Conservation (phyloP, 2,329 filamentous ascomycete species). For the Bipolaris bicolor region DNA sequence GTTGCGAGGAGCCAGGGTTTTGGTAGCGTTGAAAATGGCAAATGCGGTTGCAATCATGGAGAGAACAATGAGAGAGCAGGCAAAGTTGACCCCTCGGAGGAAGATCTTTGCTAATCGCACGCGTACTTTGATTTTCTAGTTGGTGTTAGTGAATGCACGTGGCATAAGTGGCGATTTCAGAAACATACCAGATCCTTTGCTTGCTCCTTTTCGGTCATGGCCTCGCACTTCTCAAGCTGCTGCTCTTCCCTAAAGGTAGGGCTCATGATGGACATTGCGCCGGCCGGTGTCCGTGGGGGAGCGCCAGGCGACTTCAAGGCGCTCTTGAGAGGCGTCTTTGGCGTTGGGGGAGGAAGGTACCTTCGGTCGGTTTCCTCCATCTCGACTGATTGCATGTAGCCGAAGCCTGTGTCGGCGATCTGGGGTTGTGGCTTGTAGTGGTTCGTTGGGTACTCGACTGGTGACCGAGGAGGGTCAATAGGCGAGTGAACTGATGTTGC, state of each 20-base stretch:
- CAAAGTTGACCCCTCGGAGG: constrained; percentile 94
- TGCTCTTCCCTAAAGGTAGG: constrained; percentile 92
- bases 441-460: constrained; percentile 61
- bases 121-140: constrained; percentile 86
- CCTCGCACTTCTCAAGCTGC: constrained; percentile 82
- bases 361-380: constrained; percentile 58
- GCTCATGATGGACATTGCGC: constrained; percentile 74
- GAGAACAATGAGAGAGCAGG: constrained; percentile 93
- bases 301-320: constrained; percentile 88
- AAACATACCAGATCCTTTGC: constrained; percentile 80
- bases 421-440: constrained; percentile 68
- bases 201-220: constrained; percentile 82
- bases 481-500: constrained; percentile 81
- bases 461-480: constrained; percentile 62
- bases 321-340: constrained; percentile 83
- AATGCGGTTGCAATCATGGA: constrained; percentile 89
- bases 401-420: constrained; percentile 88
- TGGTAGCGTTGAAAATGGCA: constrained; percentile 90
- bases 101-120: constrained; percentile 94
- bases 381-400: constrained; percentile 73
- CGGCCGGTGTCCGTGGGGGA: constrained; percentile 62
- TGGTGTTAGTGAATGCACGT: constrained; percentile 45
- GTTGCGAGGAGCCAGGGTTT: constrained; percentile 73
- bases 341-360: constrained; percentile 64
- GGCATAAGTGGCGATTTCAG: not conserved